Percentiles rank a stretch among this genome's conserved stretches.
Evolutionary conservation across 73 alveolate genomes (phyloP).

Genomic region (Stentor coeruleus): DNA sequence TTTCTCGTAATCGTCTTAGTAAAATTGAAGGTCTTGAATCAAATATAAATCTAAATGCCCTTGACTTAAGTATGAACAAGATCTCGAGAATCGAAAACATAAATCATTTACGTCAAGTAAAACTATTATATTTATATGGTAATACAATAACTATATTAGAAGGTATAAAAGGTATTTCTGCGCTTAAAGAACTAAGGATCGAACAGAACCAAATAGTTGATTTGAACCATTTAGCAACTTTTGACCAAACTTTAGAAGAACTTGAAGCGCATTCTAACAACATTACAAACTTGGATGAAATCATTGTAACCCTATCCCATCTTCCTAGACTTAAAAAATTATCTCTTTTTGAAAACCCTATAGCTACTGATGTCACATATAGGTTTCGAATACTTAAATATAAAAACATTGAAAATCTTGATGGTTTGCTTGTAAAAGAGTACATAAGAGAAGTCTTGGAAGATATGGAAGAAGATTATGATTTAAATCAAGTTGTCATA

Average conservation of each 20-base stretch:
- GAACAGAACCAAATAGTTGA: conserved; percentile 6
- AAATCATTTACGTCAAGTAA: neutral
- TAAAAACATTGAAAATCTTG: conserved; percentile 1
- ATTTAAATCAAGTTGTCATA: neutral
- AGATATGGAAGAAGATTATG: conserved; percentile 22
- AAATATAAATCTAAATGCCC: neutral
- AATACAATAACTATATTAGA: neutral
- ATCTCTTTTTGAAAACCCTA: conserved; percentile 10
- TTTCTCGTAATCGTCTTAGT: neutral
- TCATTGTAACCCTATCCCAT: neutral
- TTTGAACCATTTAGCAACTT: neutral
- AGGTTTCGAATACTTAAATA: conserved; percentile 1
- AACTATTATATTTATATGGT: conserved; percentile 4
- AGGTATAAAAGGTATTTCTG: neutral
- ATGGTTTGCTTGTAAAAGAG: conserved; percentile 19
- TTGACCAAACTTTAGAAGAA: neutral
- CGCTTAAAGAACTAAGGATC: neutral
- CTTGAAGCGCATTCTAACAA: conserved; percentile 21
- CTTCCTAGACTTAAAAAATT: neutral
- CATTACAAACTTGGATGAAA: neutral
- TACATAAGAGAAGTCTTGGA: conserved; percentile 12
- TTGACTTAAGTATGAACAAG: conserved; percentile 18
- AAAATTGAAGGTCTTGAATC: neutral
- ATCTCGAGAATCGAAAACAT: neutral
- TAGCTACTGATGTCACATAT: neutral